Percentiles rank a stretch among this genome's conserved stretches.
Evolutionary conservation across 164 flowering plant species (phyloP).

Genomic region (Tetrastigma voinierianum): DNA sequence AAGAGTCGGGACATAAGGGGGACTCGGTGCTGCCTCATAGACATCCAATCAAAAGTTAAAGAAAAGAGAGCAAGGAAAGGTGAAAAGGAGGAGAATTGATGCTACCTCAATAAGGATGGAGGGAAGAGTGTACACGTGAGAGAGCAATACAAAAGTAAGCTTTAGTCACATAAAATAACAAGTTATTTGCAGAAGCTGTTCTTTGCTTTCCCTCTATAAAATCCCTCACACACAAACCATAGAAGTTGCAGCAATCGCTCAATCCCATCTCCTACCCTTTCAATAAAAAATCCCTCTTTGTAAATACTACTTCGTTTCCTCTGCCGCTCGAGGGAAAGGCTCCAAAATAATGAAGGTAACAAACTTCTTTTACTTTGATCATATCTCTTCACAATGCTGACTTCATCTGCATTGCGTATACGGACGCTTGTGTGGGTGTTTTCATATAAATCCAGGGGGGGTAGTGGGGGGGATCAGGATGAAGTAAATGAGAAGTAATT

Average conservation of each 20-base stretch:
- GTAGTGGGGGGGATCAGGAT: too few relatives aligned
- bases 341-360: not conserved
- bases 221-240: not conserved
- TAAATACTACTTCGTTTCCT: not conserved
- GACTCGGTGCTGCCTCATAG: not conserved
- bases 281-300: not conserved
- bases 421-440: too few relatives aligned
- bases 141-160: slow-evolving; percentile 1
- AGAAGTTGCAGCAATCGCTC: slow-evolving; percentile 1
- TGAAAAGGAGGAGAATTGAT: not conserved
- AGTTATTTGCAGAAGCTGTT: not conserved
- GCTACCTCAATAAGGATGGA: not conserved
- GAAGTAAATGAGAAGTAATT: too few relatives aligned
- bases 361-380: not conserved
- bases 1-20: too few relatives aligned
- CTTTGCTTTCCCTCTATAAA: not conserved
- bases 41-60: not conserved
- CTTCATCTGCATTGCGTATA: too few relatives aligned
- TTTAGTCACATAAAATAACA: not conserved
- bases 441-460: too few relatives aligned
- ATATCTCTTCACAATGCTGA: too few relatives aligned
- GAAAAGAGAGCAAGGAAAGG: not conserved
- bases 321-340: not conserved
- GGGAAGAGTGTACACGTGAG: slow-evolving; percentile 7
- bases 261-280: not conserved